Evolutionary conservation across 2,329 filamentous ascomycete species (phyloP).

Genomic region (Tolypocladium amazonense): DNA sequence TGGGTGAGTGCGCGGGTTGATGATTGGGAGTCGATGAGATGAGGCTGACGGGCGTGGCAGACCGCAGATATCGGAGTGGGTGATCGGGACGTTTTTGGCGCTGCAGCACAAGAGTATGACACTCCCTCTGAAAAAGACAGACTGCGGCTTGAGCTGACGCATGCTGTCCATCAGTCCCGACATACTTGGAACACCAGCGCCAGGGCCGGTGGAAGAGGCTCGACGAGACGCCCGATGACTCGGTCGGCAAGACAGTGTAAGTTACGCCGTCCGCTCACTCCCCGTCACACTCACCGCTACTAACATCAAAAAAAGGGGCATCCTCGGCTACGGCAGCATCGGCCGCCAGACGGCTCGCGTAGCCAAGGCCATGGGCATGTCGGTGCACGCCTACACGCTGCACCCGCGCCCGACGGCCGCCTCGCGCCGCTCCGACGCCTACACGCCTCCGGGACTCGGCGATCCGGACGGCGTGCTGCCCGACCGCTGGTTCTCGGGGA

Average conservation of each 20-base stretch:
- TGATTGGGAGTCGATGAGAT: neutral
- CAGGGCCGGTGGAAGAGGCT: neutral
- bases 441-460: neutral
- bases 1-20: neutral
- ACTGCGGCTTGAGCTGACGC: neutral
- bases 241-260: neutral
- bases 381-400: slow-evolving; percentile 66
- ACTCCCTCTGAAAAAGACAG: too few relatives aligned
- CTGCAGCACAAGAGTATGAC: neutral
- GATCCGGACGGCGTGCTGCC: neutral
- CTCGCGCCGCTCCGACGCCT: neutral
- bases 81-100: neutral
- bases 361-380: slow-evolving; percentile 55
- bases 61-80: neutral
- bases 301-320: slow-evolving; percentile 23
- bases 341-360: slow-evolving; percentile 45
- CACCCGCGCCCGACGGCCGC: slow-evolving; percentile 35
- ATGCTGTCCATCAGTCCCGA: neutral
- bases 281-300: neutral
- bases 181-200: neutral
- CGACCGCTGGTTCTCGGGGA: neutral
- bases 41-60: neutral
- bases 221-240: neutral
- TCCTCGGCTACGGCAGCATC: slow-evolving; percentile 44
- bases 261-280: neutral